phyloP scores from a whole-genome alignment of 441 rosid species.

The Metrosideros polymorpha region DNA sequence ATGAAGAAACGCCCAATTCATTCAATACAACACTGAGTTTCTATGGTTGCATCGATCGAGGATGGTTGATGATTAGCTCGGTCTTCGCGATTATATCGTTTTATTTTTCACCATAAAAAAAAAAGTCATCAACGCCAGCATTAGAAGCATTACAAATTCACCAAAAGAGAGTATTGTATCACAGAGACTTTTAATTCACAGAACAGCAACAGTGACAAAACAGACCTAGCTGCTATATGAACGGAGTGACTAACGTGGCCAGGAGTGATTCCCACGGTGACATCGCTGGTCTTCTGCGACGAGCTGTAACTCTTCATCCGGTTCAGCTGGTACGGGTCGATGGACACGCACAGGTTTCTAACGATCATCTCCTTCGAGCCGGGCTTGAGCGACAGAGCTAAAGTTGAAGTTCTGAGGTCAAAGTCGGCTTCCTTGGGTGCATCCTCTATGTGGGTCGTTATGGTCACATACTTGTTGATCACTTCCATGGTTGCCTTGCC shows the following conservation, averaged over 20 bases:
- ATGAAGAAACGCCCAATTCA: neutral
- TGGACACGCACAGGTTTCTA: conserved; percentile 36
- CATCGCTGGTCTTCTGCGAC: conserved; percentile 7
- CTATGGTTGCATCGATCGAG: too few relatives aligned
- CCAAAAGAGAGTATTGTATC: neutral
- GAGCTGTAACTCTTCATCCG: conserved; percentile 35
- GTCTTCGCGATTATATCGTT: too few relatives aligned
- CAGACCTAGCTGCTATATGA: neutral
- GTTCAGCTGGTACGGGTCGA: conserved; percentile 47
- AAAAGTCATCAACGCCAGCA: neutral
- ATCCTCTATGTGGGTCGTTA: conserved; percentile 28
- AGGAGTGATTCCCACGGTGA: conserved; percentile 12
- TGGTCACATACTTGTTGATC: conserved; percentile 21
- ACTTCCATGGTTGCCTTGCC: conserved; percentile 22
- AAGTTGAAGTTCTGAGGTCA: conserved; percentile 15
- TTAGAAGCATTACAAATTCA: neutral
- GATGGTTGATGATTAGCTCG: too few relatives aligned
- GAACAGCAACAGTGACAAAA: neutral
- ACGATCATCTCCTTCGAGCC: conserved; percentile 23
- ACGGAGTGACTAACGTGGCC: conserved; percentile 14
- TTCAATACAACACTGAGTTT: too few relatives aligned
- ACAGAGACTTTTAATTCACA: too few relatives aligned
- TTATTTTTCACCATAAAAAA: neutral
- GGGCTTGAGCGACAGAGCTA: conserved; percentile 11
- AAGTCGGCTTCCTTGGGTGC: conserved; percentile 31